These are phyloP conservation scores for Tricholoma sp. DNA, from an alignment of 768 basidiomycete genomes.

Conservation along the genomic window DNA sequence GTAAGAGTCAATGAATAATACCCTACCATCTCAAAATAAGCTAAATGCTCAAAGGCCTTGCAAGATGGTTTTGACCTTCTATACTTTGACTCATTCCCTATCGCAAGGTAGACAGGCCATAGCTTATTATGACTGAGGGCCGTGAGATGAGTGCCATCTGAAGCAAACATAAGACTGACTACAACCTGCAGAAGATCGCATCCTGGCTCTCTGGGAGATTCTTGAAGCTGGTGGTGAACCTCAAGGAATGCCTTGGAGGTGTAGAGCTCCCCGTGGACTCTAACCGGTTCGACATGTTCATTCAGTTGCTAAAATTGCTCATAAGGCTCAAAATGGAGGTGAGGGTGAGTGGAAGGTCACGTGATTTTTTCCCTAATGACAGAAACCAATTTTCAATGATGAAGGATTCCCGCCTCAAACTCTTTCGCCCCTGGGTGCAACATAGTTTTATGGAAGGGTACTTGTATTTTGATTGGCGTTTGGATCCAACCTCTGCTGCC, in stretches of 20 bases:
- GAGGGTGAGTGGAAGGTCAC: background rate
- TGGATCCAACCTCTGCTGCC: slow-evolving; percentile 13
- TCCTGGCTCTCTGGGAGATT: background rate
- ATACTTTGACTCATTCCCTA: slow-evolving; percentile 1
- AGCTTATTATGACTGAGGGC: slow-evolving; percentile 20
- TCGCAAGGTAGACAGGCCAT: slow-evolving; percentile 21
- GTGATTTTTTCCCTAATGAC: background rate
- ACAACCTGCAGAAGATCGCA: slow-evolving; percentile 13
- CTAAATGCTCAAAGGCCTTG: slow-evolving; percentile 20
- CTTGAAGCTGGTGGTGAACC: slow-evolving; percentile 6
- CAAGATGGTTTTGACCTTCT: slow-evolving; percentile 14
- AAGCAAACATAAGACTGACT: slow-evolving; percentile 20
- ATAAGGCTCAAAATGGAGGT: background rate
- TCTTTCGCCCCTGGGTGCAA: no score
- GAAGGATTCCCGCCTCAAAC: no score
- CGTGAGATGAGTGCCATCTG: slow-evolving; percentile 24
- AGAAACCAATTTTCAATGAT: slow-evolving; percentile 3
- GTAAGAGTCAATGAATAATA: no score
- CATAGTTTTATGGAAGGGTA: slow-evolving; percentile 5
- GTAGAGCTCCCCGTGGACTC: no score
- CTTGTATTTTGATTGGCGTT: background rate
- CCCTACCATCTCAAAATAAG: slow-evolving; percentile 7
- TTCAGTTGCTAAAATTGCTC: no score
- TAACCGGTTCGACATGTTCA: no score
- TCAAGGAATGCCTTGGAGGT: slow-evolving; percentile 9